Base-by-base conservation (phyloP, 2,329 filamentous ascomycete species). In the Elsinoe fawcettii region DNA sequence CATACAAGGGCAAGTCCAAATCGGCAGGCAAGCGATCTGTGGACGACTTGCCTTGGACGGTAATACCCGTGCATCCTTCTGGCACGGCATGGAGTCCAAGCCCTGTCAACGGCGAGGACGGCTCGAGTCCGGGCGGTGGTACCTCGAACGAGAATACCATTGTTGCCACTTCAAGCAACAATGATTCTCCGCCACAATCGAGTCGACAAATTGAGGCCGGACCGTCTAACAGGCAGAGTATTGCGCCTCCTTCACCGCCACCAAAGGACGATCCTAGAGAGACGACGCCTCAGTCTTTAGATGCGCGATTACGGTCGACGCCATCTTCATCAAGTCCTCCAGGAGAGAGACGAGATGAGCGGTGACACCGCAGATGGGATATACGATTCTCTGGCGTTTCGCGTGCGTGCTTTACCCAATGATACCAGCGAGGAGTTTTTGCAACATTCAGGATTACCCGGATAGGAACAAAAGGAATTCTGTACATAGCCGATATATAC, bases 31-130 rank as follows among this genome's bases (percentile, higher is more conserved):
- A 62, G 16, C 64, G 67, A 41, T 63, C 68, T 2, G 73, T 76
- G 18, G 65, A 66, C 5, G 70, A 77, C 18, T 63, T 83, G 11
- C 80, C 80, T 1, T 75, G 84, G 18, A 85, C 80, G 0, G 75
- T 85, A 27, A 82, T 85, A 53, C 82, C 82, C 2, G 80, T 81
- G 3, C 79, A 81, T 60, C 76, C 76, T 22, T 73, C 78, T 37
- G 74, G 73, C 37, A 66, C 65, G 34, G 77, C 77, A 34, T 83
- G 80, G 78, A 80, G 75, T 41, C 78, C 80, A 6, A 56, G 43
- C 30, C 53, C 39, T 2, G 53, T 44, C 36, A 46, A 46, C 23
- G 53, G 23, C 3, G 53, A 43, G 6, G 20, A 37, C 16, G 20
- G 16, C 7, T n/a, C 34, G 36, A 22, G 55, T 58, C 18, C 41